These are phyloP conservation scores for Aspergillus sp. DNA, from an alignment of 2,329 filamentous ascomycete genomes.

Conservation along the genomic window DNA sequence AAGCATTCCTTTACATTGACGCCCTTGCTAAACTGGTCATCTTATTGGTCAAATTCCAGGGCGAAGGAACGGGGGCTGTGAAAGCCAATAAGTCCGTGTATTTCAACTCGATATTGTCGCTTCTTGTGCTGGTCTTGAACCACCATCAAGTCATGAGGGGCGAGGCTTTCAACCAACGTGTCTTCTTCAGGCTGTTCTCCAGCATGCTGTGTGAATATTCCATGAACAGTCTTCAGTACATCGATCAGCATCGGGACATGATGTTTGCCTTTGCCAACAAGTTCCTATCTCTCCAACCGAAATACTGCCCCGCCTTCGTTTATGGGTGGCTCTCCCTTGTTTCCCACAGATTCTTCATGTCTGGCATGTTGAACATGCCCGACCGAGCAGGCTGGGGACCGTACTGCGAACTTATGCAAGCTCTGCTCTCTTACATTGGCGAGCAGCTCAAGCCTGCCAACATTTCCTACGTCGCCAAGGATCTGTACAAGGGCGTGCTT, in stretches of 20 bases:
- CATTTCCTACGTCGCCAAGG: conserved; percentile 63
- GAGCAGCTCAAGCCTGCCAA: conserved; percentile 70
- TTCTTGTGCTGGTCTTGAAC: conserved; percentile 75
- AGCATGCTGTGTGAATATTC: conserved; percentile 71
- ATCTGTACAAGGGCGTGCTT: conserved; percentile 75
- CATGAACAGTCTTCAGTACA: conserved; percentile 50
- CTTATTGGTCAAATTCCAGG: conserved; percentile 66
- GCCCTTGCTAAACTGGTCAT: conserved; percentile 75
- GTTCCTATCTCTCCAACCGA: conserved; percentile 67
- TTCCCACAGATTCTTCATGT: conserved; percentile 78
- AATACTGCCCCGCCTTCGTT: conserved; percentile 70
- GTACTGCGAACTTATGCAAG: conserved; percentile 67
- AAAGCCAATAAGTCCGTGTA: conserved; percentile 61
- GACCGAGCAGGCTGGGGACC: conserved; percentile 67
- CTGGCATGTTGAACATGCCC: conserved; percentile 62
- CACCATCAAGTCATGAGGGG: conserved; percentile 75
- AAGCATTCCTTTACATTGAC: conserved; percentile 63
- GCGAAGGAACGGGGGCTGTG: conserved; percentile 52
- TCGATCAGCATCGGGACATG: conserved; percentile 60
- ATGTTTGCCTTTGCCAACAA: conserved; percentile 64
- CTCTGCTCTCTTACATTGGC: conserved; percentile 66
- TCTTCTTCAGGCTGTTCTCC: conserved; percentile 87
- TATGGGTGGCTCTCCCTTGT: conserved; percentile 80
- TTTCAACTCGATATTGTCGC: conserved; percentile 67
- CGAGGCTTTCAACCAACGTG: conserved; percentile 76